Evolutionary conservation across 108 stramenopile genomes (phyloP).

Genomic region (Fragilariopsis cylindrus): DNA sequence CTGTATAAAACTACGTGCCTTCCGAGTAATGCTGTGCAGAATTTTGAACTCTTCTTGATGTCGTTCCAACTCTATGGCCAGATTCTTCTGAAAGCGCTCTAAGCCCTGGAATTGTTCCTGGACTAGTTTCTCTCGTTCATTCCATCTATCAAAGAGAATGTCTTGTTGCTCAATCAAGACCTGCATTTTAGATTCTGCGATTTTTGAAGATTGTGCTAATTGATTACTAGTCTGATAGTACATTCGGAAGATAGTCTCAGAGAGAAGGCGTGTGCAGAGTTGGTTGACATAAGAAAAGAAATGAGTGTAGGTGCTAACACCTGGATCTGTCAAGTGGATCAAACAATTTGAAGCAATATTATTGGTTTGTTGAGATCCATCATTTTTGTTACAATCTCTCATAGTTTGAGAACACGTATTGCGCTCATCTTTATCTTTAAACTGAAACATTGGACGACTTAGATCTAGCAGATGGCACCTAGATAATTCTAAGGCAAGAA

Average conservation of each 20-base stretch:
- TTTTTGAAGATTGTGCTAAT: constrained; percentile 21
- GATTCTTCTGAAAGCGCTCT: not conserved
- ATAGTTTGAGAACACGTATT: not conserved
- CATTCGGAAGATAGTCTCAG: constrained; percentile 24
- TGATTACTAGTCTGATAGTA: constrained; percentile 27
- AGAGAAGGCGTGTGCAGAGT: constrained; percentile 38
- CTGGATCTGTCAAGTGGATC: constrained; percentile 26
- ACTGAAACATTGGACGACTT: constrained; percentile 19
- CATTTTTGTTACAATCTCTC: not conserved
- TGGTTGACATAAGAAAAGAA: constrained; percentile 40
- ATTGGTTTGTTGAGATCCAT: not conserved
- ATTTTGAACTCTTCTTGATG: constrained; percentile 12
- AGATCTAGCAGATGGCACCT: constrained; percentile 38
- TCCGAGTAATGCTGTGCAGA: not conserved
- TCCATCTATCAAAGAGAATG: constrained; percentile 15
- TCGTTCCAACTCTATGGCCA: not conserved
- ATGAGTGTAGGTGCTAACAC: constrained; percentile 35
- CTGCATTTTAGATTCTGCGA: constrained; percentile 16
- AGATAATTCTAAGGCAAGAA: constrained; percentile 38
- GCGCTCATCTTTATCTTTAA: not conserved
- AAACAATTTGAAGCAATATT: constrained; percentile 25
- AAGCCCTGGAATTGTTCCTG: constrained; percentile 1
- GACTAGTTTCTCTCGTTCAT: constrained; percentile 17
- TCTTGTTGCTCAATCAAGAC: constrained; percentile 25
- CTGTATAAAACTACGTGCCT: not conserved